A percentile compares a stretch with the other conserved stretches of the same genome.
Evolutionary conservation across 257 asterid genomes (phyloP).

Genomic region (Solanum ossicruentum): DNA sequence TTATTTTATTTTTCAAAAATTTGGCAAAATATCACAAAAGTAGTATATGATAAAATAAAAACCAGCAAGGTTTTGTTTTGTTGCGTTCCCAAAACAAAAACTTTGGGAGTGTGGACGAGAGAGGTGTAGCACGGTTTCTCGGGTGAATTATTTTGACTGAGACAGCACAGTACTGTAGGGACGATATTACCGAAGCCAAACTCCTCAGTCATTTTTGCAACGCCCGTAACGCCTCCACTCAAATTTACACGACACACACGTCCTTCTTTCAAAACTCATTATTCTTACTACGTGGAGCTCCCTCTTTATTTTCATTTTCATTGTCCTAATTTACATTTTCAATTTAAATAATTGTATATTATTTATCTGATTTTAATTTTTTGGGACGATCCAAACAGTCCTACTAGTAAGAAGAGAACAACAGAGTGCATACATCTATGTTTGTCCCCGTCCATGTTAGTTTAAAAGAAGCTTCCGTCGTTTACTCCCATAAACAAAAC

Average conservation of each 20-base stretch:
- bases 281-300: not conserved
- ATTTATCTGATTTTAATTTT: too few relatives aligned
- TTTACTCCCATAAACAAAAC: constrained; percentile 17
- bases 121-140: constrained; percentile 32
- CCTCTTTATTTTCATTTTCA: not conserved
- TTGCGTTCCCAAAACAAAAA: not conserved
- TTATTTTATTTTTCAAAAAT: too few relatives aligned
- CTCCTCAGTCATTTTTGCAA: constrained; percentile 11
- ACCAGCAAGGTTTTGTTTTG: not conserved
- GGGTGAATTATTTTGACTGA: constrained; percentile 45
- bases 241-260: not conserved
- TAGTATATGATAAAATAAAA: not conserved
- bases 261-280: not conserved
- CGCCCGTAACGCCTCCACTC: constrained; percentile 17
- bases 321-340: not conserved
- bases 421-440: constrained; percentile 1
- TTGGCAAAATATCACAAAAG: too few relatives aligned
- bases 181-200: constrained; percentile 71
- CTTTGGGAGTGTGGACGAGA: constrained; percentile 2
- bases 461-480: constrained; percentile 23
- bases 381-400: not conserved
- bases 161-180: not conserved
- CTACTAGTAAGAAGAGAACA: constrained; percentile 5
- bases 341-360: not conserved
- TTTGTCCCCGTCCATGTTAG: constrained; percentile 2